Base-by-base conservation (phyloP, 2,329 filamentous ascomycete species). In the Helotiales sp. region DNA sequence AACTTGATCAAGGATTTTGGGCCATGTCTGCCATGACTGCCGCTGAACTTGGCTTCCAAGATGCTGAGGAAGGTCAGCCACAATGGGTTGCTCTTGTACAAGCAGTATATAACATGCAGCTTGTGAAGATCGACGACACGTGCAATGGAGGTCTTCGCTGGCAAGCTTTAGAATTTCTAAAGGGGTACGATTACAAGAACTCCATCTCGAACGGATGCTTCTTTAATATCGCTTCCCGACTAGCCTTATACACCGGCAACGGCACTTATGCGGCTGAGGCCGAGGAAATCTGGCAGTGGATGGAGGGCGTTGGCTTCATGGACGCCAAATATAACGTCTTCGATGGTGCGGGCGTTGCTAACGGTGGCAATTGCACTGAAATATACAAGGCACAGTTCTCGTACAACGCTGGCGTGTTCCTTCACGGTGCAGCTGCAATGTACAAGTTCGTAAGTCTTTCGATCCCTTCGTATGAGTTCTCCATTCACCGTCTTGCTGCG, bases 121-220 rank as follows among this genome's bases (percentile, higher is more conserved):
- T 87, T 2, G 81, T 82, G n/a, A 86, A 91, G 40, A 94, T 91
- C 91, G 91, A 93, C 68, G 82, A 61, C 8, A 77, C 82, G 61
- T 96, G 93, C 73, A 83, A 82, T 13, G 92, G 92, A 50, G 93
- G 92, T 15, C 78, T 96, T 60, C 86, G 91, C 67, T 95, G 92
- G 91, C 93, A 97, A 79, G 92, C 96, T 54, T 94, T 91, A 76
- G 82, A 86, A 1, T 93, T 91, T 82, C 93, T 95, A 75, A 87
- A 85, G 45, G 93, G 93, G n/a, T 96, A 89, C 79, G 84, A 89
- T 73, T 93, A 94, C 83, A 95, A 89, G 74, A 88, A 88, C 69
- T 84, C 85, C 24, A 87, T 88, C 67, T 86, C 86, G 0, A 86
- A 87, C 69, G 86, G 84, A 3, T 85, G 84, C 63, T 86, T 88